phyloP scores from a whole-genome alignment of 192 early-diverging fungal species.

The Backusella sp. region DNA sequence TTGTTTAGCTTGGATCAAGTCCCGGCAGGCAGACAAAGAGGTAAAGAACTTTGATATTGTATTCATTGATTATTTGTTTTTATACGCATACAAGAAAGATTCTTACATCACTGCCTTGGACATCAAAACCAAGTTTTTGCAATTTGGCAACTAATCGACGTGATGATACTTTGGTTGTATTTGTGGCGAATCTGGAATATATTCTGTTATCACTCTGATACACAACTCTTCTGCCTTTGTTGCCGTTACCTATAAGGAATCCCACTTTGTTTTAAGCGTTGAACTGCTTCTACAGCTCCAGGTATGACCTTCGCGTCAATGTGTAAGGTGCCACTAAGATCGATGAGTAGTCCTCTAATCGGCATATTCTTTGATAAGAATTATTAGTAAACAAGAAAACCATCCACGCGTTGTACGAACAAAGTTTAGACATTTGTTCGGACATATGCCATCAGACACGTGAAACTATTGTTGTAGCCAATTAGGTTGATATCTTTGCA shows the following conservation, averaged over 20 bases:
- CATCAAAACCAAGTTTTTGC: slow-evolving; percentile 62
- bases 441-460: background rate
- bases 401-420: background rate
- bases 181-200: slow-evolving; percentile 75
- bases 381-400: background rate
- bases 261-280: slow-evolving; percentile 54
- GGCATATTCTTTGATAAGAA: background rate
- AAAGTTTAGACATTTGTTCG: background rate
- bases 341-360: slow-evolving; percentile 66
- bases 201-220: background rate
- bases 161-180: slow-evolving; percentile 80
- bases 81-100: background rate
- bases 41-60: slow-evolving; percentile 64
- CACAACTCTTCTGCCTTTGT: background rate
- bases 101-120: slow-evolving; percentile 55
- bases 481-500: no score
- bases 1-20: slow-evolving; percentile 47
- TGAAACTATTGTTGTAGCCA: no score
- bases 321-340: slow-evolving; percentile 79
- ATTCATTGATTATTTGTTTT: background rate
- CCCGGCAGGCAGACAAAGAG: slow-evolving; percentile 74
- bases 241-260: slow-evolving; percentile 42
- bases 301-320: slow-evolving; percentile 66
- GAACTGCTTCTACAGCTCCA: slow-evolving; percentile 63
- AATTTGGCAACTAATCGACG: slow-evolving; percentile 58